Base-by-base conservation (phyloP, 2,329 filamentous ascomycete species). In the Talaromyces sp. region DNA sequence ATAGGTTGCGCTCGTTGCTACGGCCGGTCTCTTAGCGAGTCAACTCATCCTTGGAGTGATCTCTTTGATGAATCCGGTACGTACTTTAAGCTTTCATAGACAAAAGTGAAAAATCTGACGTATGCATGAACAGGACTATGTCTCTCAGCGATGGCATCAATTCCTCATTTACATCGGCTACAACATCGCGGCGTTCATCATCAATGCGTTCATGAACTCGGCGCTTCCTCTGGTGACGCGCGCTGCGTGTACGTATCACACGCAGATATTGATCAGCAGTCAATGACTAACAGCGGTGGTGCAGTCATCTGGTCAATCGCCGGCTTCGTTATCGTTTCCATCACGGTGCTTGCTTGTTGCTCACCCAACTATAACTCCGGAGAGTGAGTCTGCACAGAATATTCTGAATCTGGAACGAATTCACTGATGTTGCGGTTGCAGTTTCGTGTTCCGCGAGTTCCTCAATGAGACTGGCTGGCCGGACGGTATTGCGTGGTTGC, bases 101-200 rank as follows among this genome's bases (percentile, higher is more conserved):
- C 2, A 6, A 3, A 5, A 28, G 21, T 25, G 11, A 12, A 3
- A 1, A 3, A 16, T 40, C 54, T 57, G 28, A 57, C 35, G 28
- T 9, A 48, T 42, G 18, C 11, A 5, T 39, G 18, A 14, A 64
- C 65, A 69, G 73, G 48, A 50, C 57, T 91, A 87, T 69, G 77
- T 80, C 23, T 64, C 83, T 1, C 74, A 88, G 69, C 70, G 84
- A 3, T 91, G 88, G 86, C 88, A 92, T 68, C 86, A 90, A 66
- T 91, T 91, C 73, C 77, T 91, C 31, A 87, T 91, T 55, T 91
- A 91, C 73, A 81, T 89, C 50, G 87, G 74, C 6, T 88, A 86
- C 70, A 87, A 85, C 5, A 63, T 86, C 23, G 74, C 83, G 16
- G 86, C 86, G 2, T 84, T 90, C 63, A 62, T 84, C 55, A 77